These are phyloP conservation scores for Claviceps digitariae DNA, from an alignment of 2,329 filamentous ascomycete species.

Conservation along the genomic window DNA sequence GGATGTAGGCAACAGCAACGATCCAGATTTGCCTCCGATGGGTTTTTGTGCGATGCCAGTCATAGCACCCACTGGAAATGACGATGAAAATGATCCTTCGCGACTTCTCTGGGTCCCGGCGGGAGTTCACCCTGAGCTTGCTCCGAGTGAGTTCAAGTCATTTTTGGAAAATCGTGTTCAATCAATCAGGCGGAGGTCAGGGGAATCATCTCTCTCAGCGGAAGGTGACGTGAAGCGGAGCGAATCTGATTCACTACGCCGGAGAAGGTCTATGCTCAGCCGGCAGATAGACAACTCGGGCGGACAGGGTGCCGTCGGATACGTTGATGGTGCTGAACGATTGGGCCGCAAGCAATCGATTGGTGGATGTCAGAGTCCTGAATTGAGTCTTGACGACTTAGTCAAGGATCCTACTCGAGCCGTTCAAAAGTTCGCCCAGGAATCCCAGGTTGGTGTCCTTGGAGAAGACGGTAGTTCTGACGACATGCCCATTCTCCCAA, in stretches of 20 bases:
- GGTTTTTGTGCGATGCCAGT: conserved; percentile 57
- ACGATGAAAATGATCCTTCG: conserved; percentile 78
- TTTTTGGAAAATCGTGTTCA: conserved; percentile 91
- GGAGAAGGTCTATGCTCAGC: conserved; percentile 94
- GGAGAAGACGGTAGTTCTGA: conserved; percentile 35
- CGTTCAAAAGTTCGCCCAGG: conserved; percentile 54
- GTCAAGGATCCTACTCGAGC: conserved; percentile 65
- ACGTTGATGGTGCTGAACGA: conserved; percentile 72
- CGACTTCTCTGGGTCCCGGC: conserved; percentile 93
- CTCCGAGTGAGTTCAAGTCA: conserved; percentile 90
- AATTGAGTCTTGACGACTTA: conserved; percentile 65
- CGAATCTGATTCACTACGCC: conserved; percentile 48
- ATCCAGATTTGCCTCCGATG: conserved; percentile 62
- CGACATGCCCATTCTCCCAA: conserved; percentile 77
- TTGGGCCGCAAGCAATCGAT: conserved; percentile 60
- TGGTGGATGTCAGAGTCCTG: conserved; percentile 36
- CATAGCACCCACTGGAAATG: conserved; percentile 55
- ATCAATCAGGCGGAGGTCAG: conserved; percentile 72
- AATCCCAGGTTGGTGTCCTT: conserved; percentile 31
- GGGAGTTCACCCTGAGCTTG: conserved; percentile 83
- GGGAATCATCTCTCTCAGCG: conserved; percentile 50
- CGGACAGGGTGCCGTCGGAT: conserved; percentile 44
- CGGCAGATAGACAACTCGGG: conserved; percentile 70
- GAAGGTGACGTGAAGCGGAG: conserved; percentile 36
- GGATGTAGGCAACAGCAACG: conserved; percentile 64